Conservation (phyloP, 805 yeast species). For the Cyberlindnera galapagoensis region DNA sequence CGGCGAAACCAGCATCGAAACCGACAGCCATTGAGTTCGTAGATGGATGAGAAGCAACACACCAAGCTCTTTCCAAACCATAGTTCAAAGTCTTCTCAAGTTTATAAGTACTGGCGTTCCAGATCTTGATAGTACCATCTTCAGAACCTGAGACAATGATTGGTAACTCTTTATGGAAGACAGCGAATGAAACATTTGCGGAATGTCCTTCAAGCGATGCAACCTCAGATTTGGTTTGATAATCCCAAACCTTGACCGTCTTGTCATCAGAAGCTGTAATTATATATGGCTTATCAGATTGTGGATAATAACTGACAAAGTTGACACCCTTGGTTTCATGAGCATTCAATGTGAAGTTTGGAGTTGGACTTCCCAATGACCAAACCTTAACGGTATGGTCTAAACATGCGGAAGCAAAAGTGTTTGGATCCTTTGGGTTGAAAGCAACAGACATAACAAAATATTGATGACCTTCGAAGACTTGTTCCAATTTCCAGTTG, state of each 20-base stretch:
- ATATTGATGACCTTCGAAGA: constrained; percentile 93
- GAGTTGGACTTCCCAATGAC: constrained; percentile 82
- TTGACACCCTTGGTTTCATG: constrained; percentile 94
- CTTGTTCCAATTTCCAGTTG: constrained; percentile 84
- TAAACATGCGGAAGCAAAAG: constrained; percentile 95
- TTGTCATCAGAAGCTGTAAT: constrained; percentile 89
- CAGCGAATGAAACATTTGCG: constrained; percentile 92
- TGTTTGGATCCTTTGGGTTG: constrained; percentile 96
- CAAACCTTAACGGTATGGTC: constrained; percentile 96
- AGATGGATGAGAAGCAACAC: constrained; percentile 66
- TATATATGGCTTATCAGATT: constrained; percentile 93
- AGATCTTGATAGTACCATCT: constrained; percentile 87
- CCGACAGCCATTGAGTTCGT: constrained; percentile 85
- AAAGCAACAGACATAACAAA: constrained; percentile 91
- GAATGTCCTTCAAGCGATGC: constrained; percentile 93
- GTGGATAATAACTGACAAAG: constrained; percentile 94
- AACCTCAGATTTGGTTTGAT: constrained; percentile 92
- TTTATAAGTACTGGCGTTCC: constrained; percentile 94
- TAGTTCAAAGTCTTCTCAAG: constrained; percentile 86
- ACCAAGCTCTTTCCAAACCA: constrained; percentile 96
- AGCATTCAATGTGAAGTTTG: constrained; percentile 87
- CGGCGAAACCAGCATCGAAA: constrained; percentile 90
- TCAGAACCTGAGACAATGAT: constrained; percentile 93
- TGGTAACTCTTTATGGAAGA: constrained; percentile 97
- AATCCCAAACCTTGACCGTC: constrained; percentile 89